A percentile compares a stretch with the other conserved stretches of the same genome.
Conservation (phyloP, 441 rosid genomes). For the Aquilaria agallochum region DNA sequence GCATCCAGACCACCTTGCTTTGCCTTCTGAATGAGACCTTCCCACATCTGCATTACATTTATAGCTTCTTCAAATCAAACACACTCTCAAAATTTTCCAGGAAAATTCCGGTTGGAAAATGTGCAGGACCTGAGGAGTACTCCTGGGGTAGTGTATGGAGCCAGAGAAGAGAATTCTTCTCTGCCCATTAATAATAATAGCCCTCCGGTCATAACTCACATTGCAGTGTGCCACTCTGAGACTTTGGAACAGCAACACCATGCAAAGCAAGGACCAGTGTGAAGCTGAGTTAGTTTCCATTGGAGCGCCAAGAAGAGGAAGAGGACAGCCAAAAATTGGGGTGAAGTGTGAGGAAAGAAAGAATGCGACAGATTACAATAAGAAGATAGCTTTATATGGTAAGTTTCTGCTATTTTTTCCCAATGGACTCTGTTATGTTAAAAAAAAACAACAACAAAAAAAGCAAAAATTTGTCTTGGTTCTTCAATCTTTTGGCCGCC, state of each 20-base stretch:
- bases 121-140: slow-evolving; percentile 28
- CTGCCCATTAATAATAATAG: slow-evolving; percentile 33
- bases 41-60: slow-evolving; percentile 42
- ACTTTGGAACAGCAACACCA: slow-evolving; percentile 9
- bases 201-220: slow-evolving; percentile 31
- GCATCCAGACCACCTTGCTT: slow-evolving; percentile 46
- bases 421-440: too few species aligned
- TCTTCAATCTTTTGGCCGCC: too few species aligned
- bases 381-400: neutral
- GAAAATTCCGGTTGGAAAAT: neutral
- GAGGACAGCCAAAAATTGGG: neutral
- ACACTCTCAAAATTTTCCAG: neutral
- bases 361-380: slow-evolving; percentile 1
- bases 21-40: slow-evolving; percentile 34
- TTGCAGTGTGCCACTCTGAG: slow-evolving; percentile 12
- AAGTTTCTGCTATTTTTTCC: neutral
- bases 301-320: neutral
- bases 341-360: slow-evolving; percentile 16
- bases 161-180: slow-evolving; percentile 40
- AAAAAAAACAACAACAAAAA: neutral
- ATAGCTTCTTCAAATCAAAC: neutral
- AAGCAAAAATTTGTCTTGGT: too few species aligned
- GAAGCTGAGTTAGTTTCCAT: slow-evolving; percentile 34
- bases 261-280: slow-evolving; percentile 15
- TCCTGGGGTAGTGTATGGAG: slow-evolving; percentile 47